Conservation (phyloP, 768 basidiomycete species). For the Artomyces pyxidatus region DNA sequence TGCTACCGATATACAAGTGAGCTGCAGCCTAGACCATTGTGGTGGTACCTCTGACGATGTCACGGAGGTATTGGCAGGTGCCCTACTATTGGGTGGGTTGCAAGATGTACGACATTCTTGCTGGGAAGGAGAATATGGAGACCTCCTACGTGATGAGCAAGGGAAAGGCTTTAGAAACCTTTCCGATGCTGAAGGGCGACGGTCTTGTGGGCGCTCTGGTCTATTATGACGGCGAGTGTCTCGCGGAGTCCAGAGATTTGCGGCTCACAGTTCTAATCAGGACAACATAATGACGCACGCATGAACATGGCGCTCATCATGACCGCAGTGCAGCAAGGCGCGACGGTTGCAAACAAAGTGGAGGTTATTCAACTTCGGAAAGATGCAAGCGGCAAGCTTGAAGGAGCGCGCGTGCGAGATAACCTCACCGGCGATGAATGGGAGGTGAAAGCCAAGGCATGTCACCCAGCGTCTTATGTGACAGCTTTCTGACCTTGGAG, state of each 20-base stretch:
- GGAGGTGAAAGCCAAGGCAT: constrained; percentile 72
- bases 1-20: constrained; percentile 93
- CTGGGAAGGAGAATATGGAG: constrained; percentile 96
- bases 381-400: constrained; percentile 50
- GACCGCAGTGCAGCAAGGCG: constrained; percentile 90
- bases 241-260: constrained; percentile 25
- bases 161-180: constrained; percentile 86
- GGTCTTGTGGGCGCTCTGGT: constrained; percentile 92
- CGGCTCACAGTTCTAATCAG: constrained; percentile 28
- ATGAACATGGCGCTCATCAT: constrained; percentile 97
- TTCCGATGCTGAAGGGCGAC: constrained; percentile 92
- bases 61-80: constrained; percentile 81
- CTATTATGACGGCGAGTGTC: constrained; percentile 82
- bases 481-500: neutral
- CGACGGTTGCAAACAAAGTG: constrained; percentile 81
- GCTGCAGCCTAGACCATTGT: constrained; percentile 15
- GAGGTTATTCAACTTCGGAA: constrained; percentile 79
- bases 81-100: constrained; percentile 95
- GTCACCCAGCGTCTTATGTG: neutral
- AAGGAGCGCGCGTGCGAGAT: constrained; percentile 73
- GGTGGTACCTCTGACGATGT: neutral
- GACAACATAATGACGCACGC: constrained; percentile 96
- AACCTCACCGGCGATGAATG: constrained; percentile 77
- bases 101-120: constrained; percentile 93
- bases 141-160: constrained; percentile 91